Conservation (phyloP, 1,139 yeast genomes). For the Kurtzmaniella quercitrusa region DNA sequence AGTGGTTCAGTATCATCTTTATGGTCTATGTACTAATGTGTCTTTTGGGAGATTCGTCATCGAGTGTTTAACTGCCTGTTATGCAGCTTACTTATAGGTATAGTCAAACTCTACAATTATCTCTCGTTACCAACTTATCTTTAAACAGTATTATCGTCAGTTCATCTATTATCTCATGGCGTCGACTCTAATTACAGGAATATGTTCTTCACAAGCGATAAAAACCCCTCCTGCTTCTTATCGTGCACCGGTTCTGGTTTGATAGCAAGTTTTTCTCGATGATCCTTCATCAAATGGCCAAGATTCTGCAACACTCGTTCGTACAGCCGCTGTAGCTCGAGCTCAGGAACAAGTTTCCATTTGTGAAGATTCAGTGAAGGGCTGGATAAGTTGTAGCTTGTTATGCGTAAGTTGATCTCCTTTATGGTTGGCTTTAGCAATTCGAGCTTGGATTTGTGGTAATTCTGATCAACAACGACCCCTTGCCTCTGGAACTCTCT, state of each 20-base stretch:
- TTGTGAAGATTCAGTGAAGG: constrained; percentile 68
- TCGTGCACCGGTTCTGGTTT: constrained; percentile 6
- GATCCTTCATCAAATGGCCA: constrained; percentile 10
- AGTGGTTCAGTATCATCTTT: too few relatives aligned
- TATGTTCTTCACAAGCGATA: constrained; percentile 8
- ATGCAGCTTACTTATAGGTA: too few relatives aligned
- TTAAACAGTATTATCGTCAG: too few relatives aligned
- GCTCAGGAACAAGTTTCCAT: constrained; percentile 50
- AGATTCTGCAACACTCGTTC: constrained; percentile 13
- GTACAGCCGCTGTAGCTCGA: constrained; percentile 40
- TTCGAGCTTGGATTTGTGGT: constrained; percentile 14
- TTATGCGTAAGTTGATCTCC: constrained; percentile 52
- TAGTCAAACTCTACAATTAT: too few relatives aligned
- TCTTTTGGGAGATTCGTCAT: too few relatives aligned
- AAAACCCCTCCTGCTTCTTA: constrained; percentile 15
- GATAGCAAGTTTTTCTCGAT: constrained; percentile 5
- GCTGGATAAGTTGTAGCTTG: constrained; percentile 77
- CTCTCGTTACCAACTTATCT: too few relatives aligned
- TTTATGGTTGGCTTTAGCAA: constrained; percentile 44
- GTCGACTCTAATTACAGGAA: neutral
- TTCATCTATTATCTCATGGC: neutral
- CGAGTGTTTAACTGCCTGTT: too few relatives aligned
- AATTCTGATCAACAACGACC: constrained; percentile 34
- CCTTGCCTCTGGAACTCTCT: constrained; percentile 10
- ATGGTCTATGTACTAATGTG: too few relatives aligned